Percentiles rank a stretch among this genome's conserved stretches.
phyloP scores from a whole-genome alignment of 2,329 filamentous ascomycete species.

The Pezicula rhizophila region DNA sequence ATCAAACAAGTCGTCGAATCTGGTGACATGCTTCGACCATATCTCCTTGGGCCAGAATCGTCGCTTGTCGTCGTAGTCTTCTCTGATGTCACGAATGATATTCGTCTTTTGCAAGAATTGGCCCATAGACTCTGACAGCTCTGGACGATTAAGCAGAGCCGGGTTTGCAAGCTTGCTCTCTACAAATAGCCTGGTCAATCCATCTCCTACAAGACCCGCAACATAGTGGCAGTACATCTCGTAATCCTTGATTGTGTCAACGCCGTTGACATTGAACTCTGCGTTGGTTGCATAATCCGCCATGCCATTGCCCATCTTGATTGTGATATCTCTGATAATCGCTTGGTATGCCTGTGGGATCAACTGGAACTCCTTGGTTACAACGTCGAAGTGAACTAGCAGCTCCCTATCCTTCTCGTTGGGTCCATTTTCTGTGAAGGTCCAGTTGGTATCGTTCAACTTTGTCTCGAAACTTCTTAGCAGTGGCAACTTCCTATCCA shows the following conservation, averaged over 20 bases:
- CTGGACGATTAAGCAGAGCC: slow-evolving; percentile 68
- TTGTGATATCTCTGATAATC: slow-evolving; percentile 88
- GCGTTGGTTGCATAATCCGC: slow-evolving; percentile 87
- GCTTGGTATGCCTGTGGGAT: slow-evolving; percentile 77
- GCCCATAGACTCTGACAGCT: slow-evolving; percentile 91
- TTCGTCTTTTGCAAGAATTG: slow-evolving; percentile 98
- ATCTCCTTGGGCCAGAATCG: slow-evolving; percentile 95
- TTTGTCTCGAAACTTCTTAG: slow-evolving; percentile 75
- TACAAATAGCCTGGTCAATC: slow-evolving; percentile 84
- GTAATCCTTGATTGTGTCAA: slow-evolving; percentile 81
- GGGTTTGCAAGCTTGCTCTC: slow-evolving; percentile 81
- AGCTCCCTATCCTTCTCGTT: slow-evolving; percentile 93
- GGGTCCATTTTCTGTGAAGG: slow-evolving; percentile 75
- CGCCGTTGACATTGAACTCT: slow-evolving; percentile 71
- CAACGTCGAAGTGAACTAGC: slow-evolving; percentile 83
- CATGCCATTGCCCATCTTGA: slow-evolving; percentile 98
- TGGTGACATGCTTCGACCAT: slow-evolving; percentile 90
- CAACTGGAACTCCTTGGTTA: slow-evolving; percentile 81
- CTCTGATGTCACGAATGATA: slow-evolving; percentile 91
- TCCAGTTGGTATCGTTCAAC: slow-evolving; percentile 84
- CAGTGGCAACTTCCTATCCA: slow-evolving; percentile 77
- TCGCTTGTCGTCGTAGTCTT: slow-evolving; percentile 81
- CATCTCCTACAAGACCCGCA: slow-evolving; percentile 95
- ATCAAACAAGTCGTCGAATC: slow-evolving; percentile 86
- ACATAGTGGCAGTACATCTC: slow-evolving; percentile 98